These are phyloP conservation scores for Penicillium sp. DNA, from an alignment of 2,329 filamentous ascomycete genomes.

Conservation along the genomic window DNA sequence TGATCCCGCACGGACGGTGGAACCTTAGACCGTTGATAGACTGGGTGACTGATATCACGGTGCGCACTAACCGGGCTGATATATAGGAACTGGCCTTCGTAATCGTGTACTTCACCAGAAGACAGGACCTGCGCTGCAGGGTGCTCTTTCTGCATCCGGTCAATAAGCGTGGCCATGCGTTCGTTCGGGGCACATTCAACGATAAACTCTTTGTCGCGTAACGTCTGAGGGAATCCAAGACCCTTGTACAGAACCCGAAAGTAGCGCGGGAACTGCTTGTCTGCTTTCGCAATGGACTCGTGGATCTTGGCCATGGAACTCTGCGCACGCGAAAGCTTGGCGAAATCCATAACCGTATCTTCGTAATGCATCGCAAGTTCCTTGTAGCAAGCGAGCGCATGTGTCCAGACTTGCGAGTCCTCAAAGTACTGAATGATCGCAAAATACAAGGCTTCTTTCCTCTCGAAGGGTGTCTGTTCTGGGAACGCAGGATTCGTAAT, in stretches of 20 bases:
- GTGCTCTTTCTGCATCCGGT: slow-evolving; percentile 90
- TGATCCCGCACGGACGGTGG: slow-evolving; percentile 85
- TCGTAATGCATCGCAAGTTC: slow-evolving; percentile 94
- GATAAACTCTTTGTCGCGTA: slow-evolving; percentile 90
- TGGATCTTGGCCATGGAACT: slow-evolving; percentile 91
- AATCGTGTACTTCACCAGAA: slow-evolving; percentile 71
- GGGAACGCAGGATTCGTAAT: slow-evolving; percentile 78
- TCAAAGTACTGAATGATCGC: slow-evolving; percentile 95
- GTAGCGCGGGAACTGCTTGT: slow-evolving; percentile 79
- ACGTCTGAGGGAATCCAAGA: slow-evolving; percentile 78
- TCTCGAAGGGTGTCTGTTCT: slow-evolving; percentile 84
- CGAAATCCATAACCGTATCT: slow-evolving; percentile 84
- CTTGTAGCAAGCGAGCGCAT: slow-evolving; percentile 83
- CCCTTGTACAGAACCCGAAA: slow-evolving; percentile 91
- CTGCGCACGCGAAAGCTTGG: slow-evolving; percentile 86
- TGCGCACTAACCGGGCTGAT: slow-evolving; percentile 81
- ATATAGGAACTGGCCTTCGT: slow-evolving; percentile 89
- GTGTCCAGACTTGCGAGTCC: slow-evolving; percentile 91
- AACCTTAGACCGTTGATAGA: slow-evolving; percentile 87
- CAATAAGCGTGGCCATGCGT: slow-evolving; percentile 79
- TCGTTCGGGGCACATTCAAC: slow-evolving; percentile 83
- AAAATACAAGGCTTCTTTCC: slow-evolving; percentile 90
- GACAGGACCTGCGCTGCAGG: slow-evolving; percentile 82
- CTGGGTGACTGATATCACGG: slow-evolving; percentile 78
- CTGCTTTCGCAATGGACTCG: slow-evolving; percentile 82